Base-by-base conservation (phyloP, 345 rosid genomes). In the Rhodamnia rubescens region DNA sequence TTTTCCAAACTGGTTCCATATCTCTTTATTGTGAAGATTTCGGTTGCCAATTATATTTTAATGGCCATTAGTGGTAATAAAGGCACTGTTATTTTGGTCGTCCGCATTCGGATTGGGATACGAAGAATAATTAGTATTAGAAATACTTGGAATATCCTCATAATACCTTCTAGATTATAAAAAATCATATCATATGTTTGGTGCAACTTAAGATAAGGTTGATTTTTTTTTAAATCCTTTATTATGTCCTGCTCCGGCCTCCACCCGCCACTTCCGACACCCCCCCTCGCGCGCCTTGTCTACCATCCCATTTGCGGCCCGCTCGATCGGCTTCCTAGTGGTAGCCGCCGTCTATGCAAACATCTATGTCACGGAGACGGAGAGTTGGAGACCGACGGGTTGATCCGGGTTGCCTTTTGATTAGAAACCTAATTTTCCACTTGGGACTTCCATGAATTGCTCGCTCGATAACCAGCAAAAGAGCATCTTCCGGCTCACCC, bases 101-200 rank as follows among this genome's bases (percentile, higher is more conserved):
- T 61, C 1, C 1, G 2, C 2, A 27, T 61, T 61, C 0, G 0
- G 4, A 61, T n/a, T 59, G 0, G 6, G 36, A n/a, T 59, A n/a
- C 0, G 4, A n/a, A 59, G 7, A 1, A 59, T 59, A n/a, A 59
- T 1, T 13, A n/a, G 1, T 8, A 59, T n/a, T 59, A 13, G 0
- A 59, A n/a, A n/a, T 5, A 2, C 3, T 12, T 14, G 0, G 1
- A 58, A 58, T 58, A 58, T n/a, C 69, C 32, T 59, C 8, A 1
- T 0, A 2, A 5, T 42, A 42, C 6, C 44, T 42, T 42, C 44
- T 42, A 42, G 44, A 3, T 6, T 2, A 8, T n/a, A 59, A 59
- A n/a, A 59, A 7, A n/a, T 59, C 7, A 7, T 0, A n/a, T 59
- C 20, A n/a, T n/a, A 13, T n/a, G 15, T 59, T n/a, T n/a, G 9